phyloP scores from a whole-genome alignment of 75 land plant species.

The Adiantum capillusveneris region DNA sequence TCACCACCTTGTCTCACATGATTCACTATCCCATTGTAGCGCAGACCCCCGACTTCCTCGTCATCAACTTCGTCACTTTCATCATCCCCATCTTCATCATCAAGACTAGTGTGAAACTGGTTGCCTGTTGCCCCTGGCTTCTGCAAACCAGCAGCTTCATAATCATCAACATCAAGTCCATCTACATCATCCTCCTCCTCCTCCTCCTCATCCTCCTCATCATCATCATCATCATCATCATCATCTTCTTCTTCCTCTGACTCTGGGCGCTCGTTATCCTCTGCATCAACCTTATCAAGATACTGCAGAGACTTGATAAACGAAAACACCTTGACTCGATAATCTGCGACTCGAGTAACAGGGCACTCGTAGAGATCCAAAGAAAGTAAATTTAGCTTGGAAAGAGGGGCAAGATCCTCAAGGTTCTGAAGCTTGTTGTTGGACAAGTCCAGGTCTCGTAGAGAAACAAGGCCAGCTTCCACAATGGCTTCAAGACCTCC shows the following conservation, averaged over 20 bases:
- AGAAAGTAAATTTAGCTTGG: constrained; percentile 27
- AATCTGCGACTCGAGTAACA: constrained; percentile 29
- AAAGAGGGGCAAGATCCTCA: constrained; percentile 33
- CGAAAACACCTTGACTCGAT: constrained; percentile 29
- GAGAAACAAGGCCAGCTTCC: constrained; percentile 27
- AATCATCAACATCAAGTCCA: constrained; percentile 19
- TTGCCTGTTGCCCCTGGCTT: no score
- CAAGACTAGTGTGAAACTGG: constrained; percentile 3
- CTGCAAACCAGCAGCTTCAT: no score
- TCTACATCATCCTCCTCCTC: constrained; percentile 27
- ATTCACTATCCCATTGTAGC: background rate
- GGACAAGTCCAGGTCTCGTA: constrained; percentile 35
- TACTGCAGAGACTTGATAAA: constrained; percentile 35
- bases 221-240: constrained; percentile 28
- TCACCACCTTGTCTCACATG: background rate
- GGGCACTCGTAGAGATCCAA: constrained; percentile 46
- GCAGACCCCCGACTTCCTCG: constrained; percentile 24
- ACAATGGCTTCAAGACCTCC: constrained; percentile 38
- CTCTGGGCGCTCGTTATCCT: constrained; percentile 39
- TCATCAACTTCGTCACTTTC: constrained; percentile 26
- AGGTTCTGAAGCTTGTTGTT: constrained; percentile 33
- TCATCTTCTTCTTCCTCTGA: constrained; percentile 42
- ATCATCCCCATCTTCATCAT: constrained; percentile 18
- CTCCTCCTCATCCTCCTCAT: constrained; percentile 28
- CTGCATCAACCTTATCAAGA: constrained; percentile 34